Evolutionary conservation across 331 rosid species (phyloP).

Genomic region (Arachis monticola): DNA sequence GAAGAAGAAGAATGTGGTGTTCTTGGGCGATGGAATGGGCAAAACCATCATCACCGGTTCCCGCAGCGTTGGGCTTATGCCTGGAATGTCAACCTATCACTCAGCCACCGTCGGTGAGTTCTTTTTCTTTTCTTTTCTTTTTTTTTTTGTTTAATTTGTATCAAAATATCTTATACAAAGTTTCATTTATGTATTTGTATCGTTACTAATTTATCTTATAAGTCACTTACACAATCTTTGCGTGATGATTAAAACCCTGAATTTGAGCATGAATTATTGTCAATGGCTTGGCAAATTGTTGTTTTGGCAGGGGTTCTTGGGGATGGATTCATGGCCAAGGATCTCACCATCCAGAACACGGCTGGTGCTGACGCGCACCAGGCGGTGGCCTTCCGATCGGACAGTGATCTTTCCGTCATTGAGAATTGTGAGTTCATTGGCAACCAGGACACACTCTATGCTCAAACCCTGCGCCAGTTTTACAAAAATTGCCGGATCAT

Average conservation of each 20-base stretch:
- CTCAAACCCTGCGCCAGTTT: constrained; percentile 79
- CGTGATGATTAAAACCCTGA: too few relatives aligned
- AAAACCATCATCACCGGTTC: constrained; percentile 83
- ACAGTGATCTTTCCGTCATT: constrained; percentile 74
- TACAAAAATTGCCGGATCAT: constrained; percentile 76
- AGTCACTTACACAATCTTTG: too few relatives aligned
- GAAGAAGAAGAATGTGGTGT: constrained; percentile 70
- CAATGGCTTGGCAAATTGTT: constrained; percentile 13
- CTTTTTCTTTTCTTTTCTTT: neutral
- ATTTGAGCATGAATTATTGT: neutral
- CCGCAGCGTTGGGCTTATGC: constrained; percentile 52
- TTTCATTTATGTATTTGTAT: too few relatives aligned
- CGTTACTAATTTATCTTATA: too few relatives aligned
- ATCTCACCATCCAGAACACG: constrained; percentile 73
- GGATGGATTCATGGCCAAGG: constrained; percentile 90
- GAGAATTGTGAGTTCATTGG: constrained; percentile 84
- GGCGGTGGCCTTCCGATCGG: constrained; percentile 94
- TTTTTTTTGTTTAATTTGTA: neutral
- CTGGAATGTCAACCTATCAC: constrained; percentile 63
- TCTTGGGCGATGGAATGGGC: constrained; percentile 83
- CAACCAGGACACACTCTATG: constrained; percentile 91
- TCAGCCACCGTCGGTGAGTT: constrained; percentile 84
- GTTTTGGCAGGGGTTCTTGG: constrained; percentile 65
- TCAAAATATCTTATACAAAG: too few relatives aligned
- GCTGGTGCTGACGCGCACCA: constrained; percentile 88